These are phyloP conservation scores for Alternaria longipes DNA, from an alignment of 2,329 filamentous ascomycete species.

Conservation along the genomic window DNA sequence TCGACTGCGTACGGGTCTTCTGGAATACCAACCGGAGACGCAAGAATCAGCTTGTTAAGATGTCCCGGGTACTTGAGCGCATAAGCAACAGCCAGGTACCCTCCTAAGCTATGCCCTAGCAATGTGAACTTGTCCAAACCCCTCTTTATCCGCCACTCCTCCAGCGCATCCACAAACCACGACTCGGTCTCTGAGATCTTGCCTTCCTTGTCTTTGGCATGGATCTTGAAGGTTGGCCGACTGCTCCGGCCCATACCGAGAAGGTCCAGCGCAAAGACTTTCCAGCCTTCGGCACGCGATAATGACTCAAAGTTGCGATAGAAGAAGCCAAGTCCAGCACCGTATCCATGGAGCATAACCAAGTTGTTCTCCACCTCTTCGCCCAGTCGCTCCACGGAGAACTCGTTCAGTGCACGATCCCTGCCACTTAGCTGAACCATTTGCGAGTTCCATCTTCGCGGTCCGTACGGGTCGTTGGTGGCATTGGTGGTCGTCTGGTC, in stretches of 20 bases:
- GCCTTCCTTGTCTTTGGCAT: conserved; percentile 79
- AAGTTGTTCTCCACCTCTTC: conserved; percentile 84
- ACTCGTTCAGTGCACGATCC: conserved; percentile 89
- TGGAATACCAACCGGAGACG: conserved; percentile 92
- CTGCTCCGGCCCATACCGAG: conserved; percentile 92
- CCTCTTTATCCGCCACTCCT: conserved; percentile 90
- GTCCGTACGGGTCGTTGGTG: conserved; percentile 79
- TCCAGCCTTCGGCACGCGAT: conserved; percentile 81
- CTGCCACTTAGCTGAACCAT: conserved; percentile 87
- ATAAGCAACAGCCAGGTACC: conserved; percentile 94
- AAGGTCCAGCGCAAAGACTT: conserved; percentile 92
- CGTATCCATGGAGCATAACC: conserved; percentile 97
- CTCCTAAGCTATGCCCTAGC: conserved; percentile 90
- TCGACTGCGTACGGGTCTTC: conserved; percentile 91
- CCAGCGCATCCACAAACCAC: conserved; percentile 95
- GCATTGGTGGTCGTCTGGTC: conserved; percentile 58
- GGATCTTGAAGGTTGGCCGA: conserved; percentile 83
- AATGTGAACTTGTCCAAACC: conserved; percentile 94
- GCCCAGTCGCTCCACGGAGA: conserved; percentile 83
- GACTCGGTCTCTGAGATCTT: conserved; percentile 90
- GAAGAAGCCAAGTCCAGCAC: conserved; percentile 95
- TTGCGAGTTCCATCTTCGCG: conserved; percentile 83
- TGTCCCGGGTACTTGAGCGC: conserved; percentile 95
- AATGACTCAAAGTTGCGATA: conserved; percentile 97
- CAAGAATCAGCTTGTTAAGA: conserved; percentile 94